Percentiles rank a stretch among this genome's conserved stretches.
Conservation (phyloP, 805 yeast genomes). For the Metschnikowia lochheadii region DNA sequence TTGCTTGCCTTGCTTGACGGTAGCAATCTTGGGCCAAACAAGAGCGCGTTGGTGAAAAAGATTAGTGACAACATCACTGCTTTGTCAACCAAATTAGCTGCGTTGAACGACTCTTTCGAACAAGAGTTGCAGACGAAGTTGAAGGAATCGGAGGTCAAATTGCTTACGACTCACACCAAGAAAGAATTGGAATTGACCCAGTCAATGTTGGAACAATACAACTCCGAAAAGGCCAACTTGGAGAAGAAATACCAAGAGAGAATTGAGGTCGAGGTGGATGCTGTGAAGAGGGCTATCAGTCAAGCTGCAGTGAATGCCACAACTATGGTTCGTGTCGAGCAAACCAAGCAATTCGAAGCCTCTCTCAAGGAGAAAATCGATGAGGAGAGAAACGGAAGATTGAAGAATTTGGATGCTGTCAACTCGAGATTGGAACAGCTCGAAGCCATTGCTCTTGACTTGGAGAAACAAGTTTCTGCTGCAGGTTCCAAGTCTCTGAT, state of each 20-base stretch:
- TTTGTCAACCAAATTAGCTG: constrained; percentile 30
- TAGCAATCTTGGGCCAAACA: constrained; percentile 20
- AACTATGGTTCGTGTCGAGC: constrained; percentile 60
- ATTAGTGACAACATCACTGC: constrained; percentile 31
- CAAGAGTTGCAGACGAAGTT: constrained; percentile 33
- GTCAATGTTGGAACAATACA: constrained; percentile 57
- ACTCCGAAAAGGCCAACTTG: constrained; percentile 55
- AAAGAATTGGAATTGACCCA: constrained; percentile 57
- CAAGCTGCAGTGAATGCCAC: constrained; percentile 74
- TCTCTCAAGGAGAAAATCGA: constrained; percentile 53
- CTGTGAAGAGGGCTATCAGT: constrained; percentile 59
- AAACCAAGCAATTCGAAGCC: constrained; percentile 62
- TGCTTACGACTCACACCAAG: constrained; percentile 36
- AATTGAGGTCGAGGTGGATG: constrained; percentile 60
- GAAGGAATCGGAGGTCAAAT: constrained; percentile 36
- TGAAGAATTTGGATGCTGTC: constrained; percentile 63
- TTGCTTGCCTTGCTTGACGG: constrained; percentile 35
- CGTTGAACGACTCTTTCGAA: constrained; percentile 33
- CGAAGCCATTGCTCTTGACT: constrained; percentile 48
- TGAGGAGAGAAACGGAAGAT: constrained; percentile 65
- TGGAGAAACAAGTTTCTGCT: constrained; percentile 32
- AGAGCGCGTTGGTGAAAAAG: constrained; percentile 26
- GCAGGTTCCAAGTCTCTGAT: constrained; percentile 33
- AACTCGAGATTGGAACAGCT: constrained; percentile 51
- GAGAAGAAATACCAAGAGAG: constrained; percentile 56